phyloP scores from a whole-genome alignment of 2,329 filamentous ascomycete genomes.

The Venturia oleaginea region DNA sequence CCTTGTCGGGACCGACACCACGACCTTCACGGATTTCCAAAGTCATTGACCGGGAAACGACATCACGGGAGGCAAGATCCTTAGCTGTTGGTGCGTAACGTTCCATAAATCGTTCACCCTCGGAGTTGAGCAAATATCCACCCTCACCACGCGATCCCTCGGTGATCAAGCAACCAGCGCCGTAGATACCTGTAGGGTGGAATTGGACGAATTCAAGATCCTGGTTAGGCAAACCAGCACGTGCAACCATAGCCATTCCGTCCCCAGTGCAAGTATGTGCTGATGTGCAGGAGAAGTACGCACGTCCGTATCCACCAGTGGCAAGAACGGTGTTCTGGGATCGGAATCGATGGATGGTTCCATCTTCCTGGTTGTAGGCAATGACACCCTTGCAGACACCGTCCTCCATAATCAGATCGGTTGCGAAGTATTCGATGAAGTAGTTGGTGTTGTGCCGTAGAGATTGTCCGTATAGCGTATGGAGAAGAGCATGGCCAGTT shows the following conservation, averaged over 20 bases:
- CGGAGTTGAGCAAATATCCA: conserved; percentile 92
- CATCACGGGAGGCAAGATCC: conserved; percentile 92
- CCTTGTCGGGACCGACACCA: conserved; percentile 93
- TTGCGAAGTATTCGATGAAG: conserved; percentile 98
- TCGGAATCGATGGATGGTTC: conserved; percentile 92
- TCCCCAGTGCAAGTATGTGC: conserved; percentile 98
- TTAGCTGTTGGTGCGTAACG: conserved; percentile 95
- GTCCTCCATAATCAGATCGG: conserved; percentile 95
- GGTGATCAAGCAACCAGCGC: conserved; percentile 93
- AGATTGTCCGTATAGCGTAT: conserved; percentile 97
- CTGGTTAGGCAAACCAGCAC: conserved; percentile 95
- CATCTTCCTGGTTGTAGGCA: conserved; percentile 98
- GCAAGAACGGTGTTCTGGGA: conserved; percentile 95
- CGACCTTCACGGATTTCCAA: conserved; percentile 96
- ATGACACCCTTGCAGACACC: conserved; percentile 94
- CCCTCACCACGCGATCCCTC: conserved; percentile 97
- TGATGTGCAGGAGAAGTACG: conserved; percentile 97
- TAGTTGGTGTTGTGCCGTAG: conserved; percentile 98
- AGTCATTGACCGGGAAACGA: conserved; percentile 96
- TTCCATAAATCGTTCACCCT: conserved; percentile 99
- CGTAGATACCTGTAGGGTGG: conserved; percentile 98
- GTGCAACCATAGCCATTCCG: conserved; percentile 98
- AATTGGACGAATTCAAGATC: conserved; percentile 99
- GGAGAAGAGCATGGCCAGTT: conserved; percentile 93
- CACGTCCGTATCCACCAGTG: conserved; percentile 93